Percentiles rank a stretch among this genome's conserved stretches.
Evolutionary conservation across 192 early-diverging fungal species (phyloP).

Genomic region (Glomus cerebriforme): DNA sequence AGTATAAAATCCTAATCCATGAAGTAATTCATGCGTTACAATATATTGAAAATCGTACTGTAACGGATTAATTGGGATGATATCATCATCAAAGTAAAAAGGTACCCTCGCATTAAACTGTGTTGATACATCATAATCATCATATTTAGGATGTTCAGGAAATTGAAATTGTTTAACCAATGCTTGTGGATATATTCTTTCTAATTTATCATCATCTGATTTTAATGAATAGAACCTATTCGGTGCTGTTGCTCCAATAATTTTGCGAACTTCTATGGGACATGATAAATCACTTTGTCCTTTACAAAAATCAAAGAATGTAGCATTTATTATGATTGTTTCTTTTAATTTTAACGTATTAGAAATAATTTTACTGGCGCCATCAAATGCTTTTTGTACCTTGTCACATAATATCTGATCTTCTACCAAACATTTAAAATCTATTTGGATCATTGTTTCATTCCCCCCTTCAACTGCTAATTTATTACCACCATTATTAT

Average conservation of each 20-base stretch:
- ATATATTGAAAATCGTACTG: neutral
- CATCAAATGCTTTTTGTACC: neutral
- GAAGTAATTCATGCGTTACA: constrained; percentile 16
- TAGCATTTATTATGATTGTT: neutral
- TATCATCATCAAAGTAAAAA: neutral
- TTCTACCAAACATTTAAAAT: neutral
- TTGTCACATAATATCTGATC: neutral
- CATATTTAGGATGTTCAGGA: neutral
- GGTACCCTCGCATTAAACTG: neutral
- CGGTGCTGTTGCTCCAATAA: neutral
- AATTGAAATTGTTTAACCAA: constrained; percentile 11
- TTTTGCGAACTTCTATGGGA: too few species aligned
- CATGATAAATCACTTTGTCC: too few species aligned
- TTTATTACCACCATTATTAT: neutral
- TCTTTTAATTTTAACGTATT: neutral
- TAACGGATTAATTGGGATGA: neutral
- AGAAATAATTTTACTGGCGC: neutral
- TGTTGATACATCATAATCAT: neutral
- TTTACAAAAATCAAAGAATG: constrained; percentile 7
- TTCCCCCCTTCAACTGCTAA: neutral
- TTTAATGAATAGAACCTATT: neutral
- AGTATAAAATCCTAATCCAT: neutral
- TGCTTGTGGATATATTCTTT: constrained; percentile 16
- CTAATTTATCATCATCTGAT: neutral
- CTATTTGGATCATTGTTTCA: neutral